Evolutionary conservation across 2,329 filamentous ascomycete species (phyloP).

Genomic region (Sarocladiaceae sp.): DNA sequence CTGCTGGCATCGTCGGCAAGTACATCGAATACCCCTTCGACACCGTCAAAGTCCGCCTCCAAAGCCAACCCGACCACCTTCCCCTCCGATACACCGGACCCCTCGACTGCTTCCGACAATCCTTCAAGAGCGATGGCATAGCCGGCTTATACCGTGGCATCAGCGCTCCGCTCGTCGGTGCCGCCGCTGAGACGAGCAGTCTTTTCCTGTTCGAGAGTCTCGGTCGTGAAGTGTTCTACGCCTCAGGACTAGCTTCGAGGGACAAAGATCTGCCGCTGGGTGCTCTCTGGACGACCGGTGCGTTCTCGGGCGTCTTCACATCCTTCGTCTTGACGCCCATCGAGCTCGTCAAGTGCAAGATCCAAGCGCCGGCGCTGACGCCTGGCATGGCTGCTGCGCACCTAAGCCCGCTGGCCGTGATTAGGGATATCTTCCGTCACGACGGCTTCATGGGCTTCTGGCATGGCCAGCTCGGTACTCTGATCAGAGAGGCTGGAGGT

Average conservation of each 20-base stretch:
- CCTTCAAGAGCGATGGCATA: constrained; percentile 71
- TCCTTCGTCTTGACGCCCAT: constrained; percentile 90
- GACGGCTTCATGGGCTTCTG: constrained; percentile 85
- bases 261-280: constrained; percentile 63
- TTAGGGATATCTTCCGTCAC: constrained; percentile 72
- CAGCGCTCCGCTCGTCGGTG: constrained; percentile 81
- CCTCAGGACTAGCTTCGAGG: constrained; percentile 38
- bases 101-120: constrained; percentile 88
- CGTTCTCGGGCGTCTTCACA: constrained; percentile 80
- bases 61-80: constrained; percentile 84
- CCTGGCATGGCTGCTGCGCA: constrained; percentile 36
- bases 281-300: constrained; percentile 73
- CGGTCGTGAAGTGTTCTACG: constrained; percentile 60
- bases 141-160: constrained; percentile 85
- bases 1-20: constrained; percentile 84
- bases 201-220: constrained; percentile 87
- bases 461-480: constrained; percentile 88
- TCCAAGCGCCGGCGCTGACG: constrained; percentile 64
- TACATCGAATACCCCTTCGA: constrained; percentile 98
- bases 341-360: constrained; percentile 96
- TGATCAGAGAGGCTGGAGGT: constrained; percentile 90
- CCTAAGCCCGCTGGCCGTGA: constrained; percentile 62
- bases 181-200: constrained; percentile 85
- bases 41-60: constrained; percentile 88
- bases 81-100: constrained; percentile 80